These are phyloP conservation scores for Cyberlindnera mississippiensis DNA, from an alignment of 805 yeast species.

Conservation along the genomic window DNA sequence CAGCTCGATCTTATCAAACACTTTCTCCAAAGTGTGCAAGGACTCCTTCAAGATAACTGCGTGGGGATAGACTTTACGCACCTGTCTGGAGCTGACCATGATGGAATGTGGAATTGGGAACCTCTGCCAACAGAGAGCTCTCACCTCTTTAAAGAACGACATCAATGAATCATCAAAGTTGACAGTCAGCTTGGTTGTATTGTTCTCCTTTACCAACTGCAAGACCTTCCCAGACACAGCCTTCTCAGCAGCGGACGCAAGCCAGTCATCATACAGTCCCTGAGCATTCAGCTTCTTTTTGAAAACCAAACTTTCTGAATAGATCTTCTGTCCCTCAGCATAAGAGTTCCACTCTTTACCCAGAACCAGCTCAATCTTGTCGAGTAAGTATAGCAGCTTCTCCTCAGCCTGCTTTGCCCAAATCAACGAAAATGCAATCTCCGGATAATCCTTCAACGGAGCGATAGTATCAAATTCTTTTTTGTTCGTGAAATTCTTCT, in stretches of 20 bases:
- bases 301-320: constrained; percentile 44
- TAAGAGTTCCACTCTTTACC: constrained; percentile 60
- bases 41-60: constrained; percentile 53
- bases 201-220: constrained; percentile 29
- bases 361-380: constrained; percentile 46
- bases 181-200: constrained; percentile 34
- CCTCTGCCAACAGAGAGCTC: constrained; percentile 45
- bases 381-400: constrained; percentile 39
- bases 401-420: constrained; percentile 51
- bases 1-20: constrained; percentile 29
- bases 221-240: constrained; percentile 37
- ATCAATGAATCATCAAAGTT: constrained; percentile 48
- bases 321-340: constrained; percentile 64
- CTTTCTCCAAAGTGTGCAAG: constrained; percentile 36
- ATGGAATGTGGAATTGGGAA: constrained; percentile 56
- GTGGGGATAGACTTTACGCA: constrained; percentile 52
- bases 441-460: constrained; percentile 44
- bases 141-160: constrained; percentile 48
- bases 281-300: constrained; percentile 43
- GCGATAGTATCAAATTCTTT: constrained; percentile 35
- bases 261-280: constrained; percentile 47
- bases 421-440: constrained; percentile 41
- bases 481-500: constrained; percentile 35
- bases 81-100: constrained; percentile 42
- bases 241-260: constrained; percentile 26